Evolutionary conservation across 352 stramenopile genomes (phyloP).

Genomic region (Aphanomyces astaci): DNA sequence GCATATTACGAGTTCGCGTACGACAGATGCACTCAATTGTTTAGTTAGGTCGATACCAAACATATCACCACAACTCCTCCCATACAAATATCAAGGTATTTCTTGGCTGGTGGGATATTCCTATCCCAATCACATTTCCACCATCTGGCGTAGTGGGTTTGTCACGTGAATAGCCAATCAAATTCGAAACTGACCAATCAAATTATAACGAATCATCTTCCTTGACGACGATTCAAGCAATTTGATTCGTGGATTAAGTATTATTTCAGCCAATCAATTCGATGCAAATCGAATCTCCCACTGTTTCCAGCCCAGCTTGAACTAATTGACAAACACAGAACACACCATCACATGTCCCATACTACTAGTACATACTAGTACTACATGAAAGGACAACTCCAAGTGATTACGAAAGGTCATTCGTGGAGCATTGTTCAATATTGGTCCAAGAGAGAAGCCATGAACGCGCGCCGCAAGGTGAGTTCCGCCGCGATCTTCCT

Average conservation of each 20-base stretch:
- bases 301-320: background rate
- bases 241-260: background rate
- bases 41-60: too few relatives aligned
- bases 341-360: background rate
- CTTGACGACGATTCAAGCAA: background rate
- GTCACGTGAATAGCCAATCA: too few relatives aligned
- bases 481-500: constrained; percentile 63
- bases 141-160: too few relatives aligned
- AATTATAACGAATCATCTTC: background rate
- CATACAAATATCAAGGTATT: too few relatives aligned
- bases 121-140: too few relatives aligned
- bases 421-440: too few relatives aligned
- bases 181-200: background rate
- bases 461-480: background rate
- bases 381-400: too few relatives aligned
- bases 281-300: background rate
- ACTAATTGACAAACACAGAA: background rate
- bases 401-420: background rate
- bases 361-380: too few relatives aligned
- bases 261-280: background rate
- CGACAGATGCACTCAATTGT: too few relatives aligned
- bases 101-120: too few relatives aligned
- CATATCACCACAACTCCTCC: too few relatives aligned
- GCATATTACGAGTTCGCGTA: too few relatives aligned
- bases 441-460: background rate